Conservation (phyloP, 176 grass and related monocot genomes). For the Rhynchospora pubera region DNA sequence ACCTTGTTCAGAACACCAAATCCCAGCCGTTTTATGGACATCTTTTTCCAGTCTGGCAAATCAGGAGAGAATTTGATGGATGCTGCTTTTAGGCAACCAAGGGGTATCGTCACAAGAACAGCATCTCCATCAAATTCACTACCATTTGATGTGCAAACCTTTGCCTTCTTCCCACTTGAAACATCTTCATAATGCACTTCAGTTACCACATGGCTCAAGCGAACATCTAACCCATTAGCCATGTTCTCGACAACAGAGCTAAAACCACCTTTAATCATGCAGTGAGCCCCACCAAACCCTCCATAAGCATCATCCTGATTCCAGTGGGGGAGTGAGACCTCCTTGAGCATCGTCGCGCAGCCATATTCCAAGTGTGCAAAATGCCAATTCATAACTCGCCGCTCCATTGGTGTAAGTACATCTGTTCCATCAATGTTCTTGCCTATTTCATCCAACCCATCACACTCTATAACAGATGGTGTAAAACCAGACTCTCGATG, state of each 20-base stretch:
- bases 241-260: constrained; percentile 66
- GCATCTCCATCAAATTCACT: constrained; percentile 70
- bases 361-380: constrained; percentile 98
- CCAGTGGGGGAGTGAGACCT: constrained; percentile 94
- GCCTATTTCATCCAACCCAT: constrained; percentile 34
- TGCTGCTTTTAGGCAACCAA: constrained; percentile 89
- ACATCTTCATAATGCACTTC: constrained; percentile 46
- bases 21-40: constrained; percentile 75
- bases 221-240: constrained; percentile 79
- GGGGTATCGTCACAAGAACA: constrained; percentile 88
- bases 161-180: constrained; percentile 40
- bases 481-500: constrained; percentile 36
- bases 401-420: constrained; percentile 70
- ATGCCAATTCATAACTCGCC: constrained; percentile 98
- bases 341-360: constrained; percentile 91
- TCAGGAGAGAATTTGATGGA: constrained; percentile 80
- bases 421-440: constrained; percentile 38
- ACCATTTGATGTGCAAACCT: constrained; percentile 72
- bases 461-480: constrained; percentile 33
- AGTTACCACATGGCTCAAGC: constrained; percentile 63
- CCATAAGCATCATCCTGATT: constrained; percentile 98
- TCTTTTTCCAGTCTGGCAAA: constrained; percentile 89
- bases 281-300: constrained; percentile 95
- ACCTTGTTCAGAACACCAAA: constrained; percentile 96
- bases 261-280: constrained; percentile 99